Evolutionary conservation across 1,284 basidiomycete genomes (phyloP).

Genomic region (Pterulicium gracile): DNA sequence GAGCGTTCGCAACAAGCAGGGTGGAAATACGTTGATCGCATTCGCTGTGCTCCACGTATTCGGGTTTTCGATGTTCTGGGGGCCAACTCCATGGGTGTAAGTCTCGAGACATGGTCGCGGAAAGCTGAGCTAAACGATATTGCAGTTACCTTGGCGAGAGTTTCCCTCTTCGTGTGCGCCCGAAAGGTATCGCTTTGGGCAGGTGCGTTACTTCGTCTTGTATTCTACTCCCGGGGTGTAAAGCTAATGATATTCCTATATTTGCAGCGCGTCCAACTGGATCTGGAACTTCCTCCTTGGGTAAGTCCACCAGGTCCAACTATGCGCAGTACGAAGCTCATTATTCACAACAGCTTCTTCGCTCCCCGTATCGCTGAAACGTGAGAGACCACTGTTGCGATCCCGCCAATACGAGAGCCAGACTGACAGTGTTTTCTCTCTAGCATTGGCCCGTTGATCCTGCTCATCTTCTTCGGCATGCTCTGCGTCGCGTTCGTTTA

Average conservation of each 20-base stretch:
- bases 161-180: conserved; percentile 63
- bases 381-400: conserved; percentile 2
- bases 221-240: conserved; percentile 12
- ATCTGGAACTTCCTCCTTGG: conserved; percentile 2
- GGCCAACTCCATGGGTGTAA: conserved; percentile 60
- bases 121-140: background rate
- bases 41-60: conserved; percentile 74
- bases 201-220: conserved; percentile 28
- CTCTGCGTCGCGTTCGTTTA: conserved; percentile 43
- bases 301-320: background rate
- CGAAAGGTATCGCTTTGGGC: conserved; percentile 67
- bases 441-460: conserved; percentile 41
- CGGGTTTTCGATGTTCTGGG: conserved; percentile 65
- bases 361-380: background rate
- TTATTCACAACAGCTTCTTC: conserved; percentile 13
- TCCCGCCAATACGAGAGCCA: no score
- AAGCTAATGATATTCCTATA: conserved; percentile 12
- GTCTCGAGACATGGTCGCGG: conserved; percentile 22
- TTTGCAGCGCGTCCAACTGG: conserved; percentile 39
- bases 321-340: background rate
- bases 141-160: conserved; percentile 25
- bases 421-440: background rate
- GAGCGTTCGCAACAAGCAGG: conserved; percentile 41
- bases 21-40: conserved; percentile 58
- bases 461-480: conserved; percentile 26